These are phyloP conservation scores for Trichoderma harzianum DNA, from an alignment of 2,329 filamentous ascomycete species.

Conservation along the genomic window DNA sequence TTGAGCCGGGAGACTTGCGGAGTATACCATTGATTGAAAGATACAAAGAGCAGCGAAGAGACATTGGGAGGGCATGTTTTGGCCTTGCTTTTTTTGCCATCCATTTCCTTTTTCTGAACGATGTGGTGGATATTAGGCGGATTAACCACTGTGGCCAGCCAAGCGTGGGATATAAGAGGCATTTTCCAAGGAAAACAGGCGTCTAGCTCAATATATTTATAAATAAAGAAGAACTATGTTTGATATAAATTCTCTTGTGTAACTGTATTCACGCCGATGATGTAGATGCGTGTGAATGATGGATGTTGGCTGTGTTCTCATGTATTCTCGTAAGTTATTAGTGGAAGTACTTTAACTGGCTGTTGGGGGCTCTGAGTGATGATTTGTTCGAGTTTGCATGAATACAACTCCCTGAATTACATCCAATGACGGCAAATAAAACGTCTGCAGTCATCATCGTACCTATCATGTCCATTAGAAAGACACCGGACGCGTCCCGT, in stretches of 20 bases:
- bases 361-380: neutral
- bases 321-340: neutral
- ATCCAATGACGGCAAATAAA: neutral
- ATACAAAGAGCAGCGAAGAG: neutral
- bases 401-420: neutral
- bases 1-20: neutral
- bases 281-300: neutral
- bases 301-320: neutral
- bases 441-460: neutral
- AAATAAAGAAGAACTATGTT: neutral
- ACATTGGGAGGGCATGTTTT: neutral
- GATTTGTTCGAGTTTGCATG: neutral
- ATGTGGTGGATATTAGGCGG: neutral
- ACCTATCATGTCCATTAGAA: neutral
- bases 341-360: neutral
- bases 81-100: neutral
- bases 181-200: neutral
- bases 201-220: neutral
- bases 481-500: neutral
- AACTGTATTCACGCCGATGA: neutral
- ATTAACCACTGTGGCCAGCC: neutral
- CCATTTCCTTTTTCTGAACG: neutral
- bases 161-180: neutral
- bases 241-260: neutral
- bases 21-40: neutral